Percentiles rank a stretch among this genome's conserved stretches.
These are phyloP conservation scores for Simplicillium sp. DNA, from an alignment of 2,329 filamentous ascomycete species.

Conservation along the genomic window DNA sequence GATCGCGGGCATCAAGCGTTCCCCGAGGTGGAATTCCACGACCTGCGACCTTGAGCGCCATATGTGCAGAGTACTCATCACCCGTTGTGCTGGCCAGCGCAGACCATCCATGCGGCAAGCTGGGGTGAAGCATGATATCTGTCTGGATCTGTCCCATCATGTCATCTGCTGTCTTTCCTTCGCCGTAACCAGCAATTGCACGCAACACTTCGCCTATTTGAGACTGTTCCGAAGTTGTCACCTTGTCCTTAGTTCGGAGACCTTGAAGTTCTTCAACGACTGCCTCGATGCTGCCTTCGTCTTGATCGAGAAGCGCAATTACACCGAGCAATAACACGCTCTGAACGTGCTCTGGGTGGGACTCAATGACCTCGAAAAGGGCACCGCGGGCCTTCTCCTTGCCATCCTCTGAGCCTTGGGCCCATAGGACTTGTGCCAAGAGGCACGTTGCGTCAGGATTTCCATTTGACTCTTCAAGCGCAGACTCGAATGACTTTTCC, in stretches of 20 bases:
- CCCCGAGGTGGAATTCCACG: conserved; percentile 67
- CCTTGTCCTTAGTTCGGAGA: conserved; percentile 57
- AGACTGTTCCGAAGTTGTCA: conserved; percentile 54
- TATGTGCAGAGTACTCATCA: conserved; percentile 51
- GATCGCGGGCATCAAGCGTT: conserved; percentile 54
- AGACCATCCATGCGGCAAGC: conserved; percentile 73
- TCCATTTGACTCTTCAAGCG: conserved; percentile 64
- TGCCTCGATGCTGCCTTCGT: conserved; percentile 70
- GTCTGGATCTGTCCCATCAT: conserved; percentile 58
- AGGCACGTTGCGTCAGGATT: conserved; percentile 81
- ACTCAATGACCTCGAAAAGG: conserved; percentile 72
- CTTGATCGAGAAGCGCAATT: conserved; percentile 72
- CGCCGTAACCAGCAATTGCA: conserved; percentile 56
- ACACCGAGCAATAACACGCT: conserved; percentile 75
- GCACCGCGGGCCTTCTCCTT: conserved; percentile 67
- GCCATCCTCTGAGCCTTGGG: conserved; percentile 66
- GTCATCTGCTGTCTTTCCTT: conserved; percentile 36
- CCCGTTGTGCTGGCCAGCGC: conserved; percentile 55
- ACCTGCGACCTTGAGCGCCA: conserved; percentile 72
- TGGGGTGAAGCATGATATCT: conserved; percentile 73
- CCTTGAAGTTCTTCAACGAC: conserved; percentile 68
- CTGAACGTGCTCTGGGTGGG: conserved; percentile 64
- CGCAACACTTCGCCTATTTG: conserved; percentile 66
- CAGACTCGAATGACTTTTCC: conserved; percentile 70
- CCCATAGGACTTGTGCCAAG: conserved; percentile 88